Percentiles rank a stretch among this genome's conserved stretches.
Conservation (phyloP, 1,284 basidiomycete genomes). For the Hortiboletus rubellus region DNA sequence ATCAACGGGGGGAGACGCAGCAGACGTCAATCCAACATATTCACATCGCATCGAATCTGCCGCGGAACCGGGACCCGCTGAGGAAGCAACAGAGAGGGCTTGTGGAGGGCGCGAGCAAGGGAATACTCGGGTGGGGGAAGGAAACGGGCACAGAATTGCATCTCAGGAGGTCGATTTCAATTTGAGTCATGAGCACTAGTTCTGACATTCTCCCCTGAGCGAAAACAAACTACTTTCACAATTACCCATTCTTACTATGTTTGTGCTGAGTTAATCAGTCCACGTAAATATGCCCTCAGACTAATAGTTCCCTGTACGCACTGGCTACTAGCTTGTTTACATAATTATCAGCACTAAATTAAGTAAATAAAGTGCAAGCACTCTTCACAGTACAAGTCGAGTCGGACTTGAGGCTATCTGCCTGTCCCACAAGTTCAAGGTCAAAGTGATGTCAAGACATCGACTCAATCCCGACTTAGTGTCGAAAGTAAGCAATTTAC, state of each 20-base stretch:
- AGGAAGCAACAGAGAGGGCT: slow-evolving; percentile 66
- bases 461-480: too few relatives aligned
- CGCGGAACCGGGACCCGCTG: slow-evolving; percentile 54
- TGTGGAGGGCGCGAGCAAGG: slow-evolving; percentile 45
- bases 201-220: slow-evolving; percentile 29
- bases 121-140: slow-evolving; percentile 16
- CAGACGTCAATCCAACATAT: slow-evolving; percentile 46
- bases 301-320: background rate
- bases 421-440: too few relatives aligned
- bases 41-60: slow-evolving; percentile 43
- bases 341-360: too few relatives aligned
- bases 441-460: too few relatives aligned
- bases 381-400: too few relatives aligned
- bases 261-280: background rate
- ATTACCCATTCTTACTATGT: slow-evolving; percentile 14
- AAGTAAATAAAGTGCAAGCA: too few relatives aligned
- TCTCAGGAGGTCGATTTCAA: slow-evolving; percentile 41
- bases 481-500: too few relatives aligned
- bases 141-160: slow-evolving; percentile 17
- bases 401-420: too few relatives aligned
- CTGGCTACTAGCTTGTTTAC: too few relatives aligned
- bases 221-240: background rate
- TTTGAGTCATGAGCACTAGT: slow-evolving; percentile 9
- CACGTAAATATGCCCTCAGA: background rate
- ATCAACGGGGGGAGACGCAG: slow-evolving; percentile 43